A percentile compares a stretch with the other conserved stretches of the same genome.
Conservation (phyloP, 768 basidiomycete genomes). For the Pulveroboletus sp. region DNA sequence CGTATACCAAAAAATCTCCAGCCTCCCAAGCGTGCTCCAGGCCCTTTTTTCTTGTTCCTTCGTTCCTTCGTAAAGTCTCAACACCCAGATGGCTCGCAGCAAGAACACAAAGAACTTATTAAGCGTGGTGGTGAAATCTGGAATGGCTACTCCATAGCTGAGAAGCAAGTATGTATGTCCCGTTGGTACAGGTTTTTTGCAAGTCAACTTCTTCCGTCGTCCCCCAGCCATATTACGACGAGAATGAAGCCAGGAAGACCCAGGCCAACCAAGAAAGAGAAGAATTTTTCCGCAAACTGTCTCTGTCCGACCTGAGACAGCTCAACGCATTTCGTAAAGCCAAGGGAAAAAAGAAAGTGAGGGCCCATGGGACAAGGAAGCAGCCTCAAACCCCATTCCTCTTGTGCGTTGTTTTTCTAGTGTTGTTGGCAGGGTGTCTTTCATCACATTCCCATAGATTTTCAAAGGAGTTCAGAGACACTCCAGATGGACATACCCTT, state of each 20-base stretch:
- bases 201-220: background rate
- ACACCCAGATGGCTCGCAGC: background rate
- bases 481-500: constrained; percentile 13
- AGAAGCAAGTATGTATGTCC: constrained; percentile 33
- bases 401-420: constrained; percentile 13
- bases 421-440: background rate
- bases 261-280: constrained; percentile 19
- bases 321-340: constrained; percentile 32
- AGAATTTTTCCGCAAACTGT: constrained; percentile 26
- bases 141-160: constrained; percentile 28
- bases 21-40: constrained; percentile 27
- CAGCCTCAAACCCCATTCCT: constrained; percentile 17
- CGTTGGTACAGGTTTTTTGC: background rate
- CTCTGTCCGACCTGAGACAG: constrained; percentile 18
- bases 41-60: constrained; percentile 26
- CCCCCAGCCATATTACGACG: constrained; percentile 26
- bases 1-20: constrained; percentile 12
- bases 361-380: constrained; percentile 4
- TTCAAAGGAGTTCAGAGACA: constrained; percentile 13
- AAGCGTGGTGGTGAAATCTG: constrained; percentile 27
- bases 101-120: background rate
- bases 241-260: constrained; percentile 9
- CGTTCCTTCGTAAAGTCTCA: constrained; percentile 10
- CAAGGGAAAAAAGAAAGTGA: constrained; percentile 22
- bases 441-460: constrained; percentile 15